Conservation (phyloP, 1,139 yeast genomes). For the Nakaseomyces delphensis region DNA sequence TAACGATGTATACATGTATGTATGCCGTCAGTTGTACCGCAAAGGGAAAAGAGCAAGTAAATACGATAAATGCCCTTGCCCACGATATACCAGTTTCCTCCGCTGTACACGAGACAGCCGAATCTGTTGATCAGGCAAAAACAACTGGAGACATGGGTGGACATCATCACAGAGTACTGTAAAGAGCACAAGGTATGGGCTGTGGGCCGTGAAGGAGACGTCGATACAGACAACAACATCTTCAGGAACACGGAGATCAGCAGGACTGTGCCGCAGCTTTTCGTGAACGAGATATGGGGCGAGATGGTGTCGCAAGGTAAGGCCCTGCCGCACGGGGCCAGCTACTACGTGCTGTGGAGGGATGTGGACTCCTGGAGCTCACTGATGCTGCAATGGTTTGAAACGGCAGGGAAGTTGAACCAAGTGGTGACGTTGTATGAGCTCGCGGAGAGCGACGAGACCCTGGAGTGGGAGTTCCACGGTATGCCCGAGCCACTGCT, state of each 20-base stretch:
- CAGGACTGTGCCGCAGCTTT: slow-evolving; percentile 44
- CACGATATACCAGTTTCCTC: slow-evolving; percentile 77
- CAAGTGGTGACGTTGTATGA: slow-evolving; percentile 78
- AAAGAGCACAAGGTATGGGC: slow-evolving; percentile 47
- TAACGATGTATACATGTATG: too few species aligned
- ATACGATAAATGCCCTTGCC: slow-evolving; percentile 37
- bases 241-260: slow-evolving; percentile 30
- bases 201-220: slow-evolving; percentile 36
- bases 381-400: slow-evolving; percentile 51
- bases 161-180: slow-evolving; percentile 51
- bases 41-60: too few species aligned
- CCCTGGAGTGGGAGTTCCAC: slow-evolving; percentile 48
- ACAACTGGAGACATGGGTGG: slow-evolving; percentile 56
- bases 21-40: too few species aligned
- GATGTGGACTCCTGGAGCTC: slow-evolving; percentile 72
- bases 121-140: slow-evolving; percentile 69
- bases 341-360: slow-evolving; percentile 57
- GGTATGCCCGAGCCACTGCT: slow-evolving; percentile 55
- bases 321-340: slow-evolving; percentile 17
- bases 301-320: slow-evolving; percentile 46
- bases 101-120: slow-evolving; percentile 83
- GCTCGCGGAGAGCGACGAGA: slow-evolving; percentile 54
- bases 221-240: slow-evolving; percentile 13
- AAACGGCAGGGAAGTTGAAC: slow-evolving; percentile 68
- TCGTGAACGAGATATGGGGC: slow-evolving; percentile 47